Base-by-base conservation (phyloP, 345 rosid genomes). In the Limnanthes douglasii region DNA sequence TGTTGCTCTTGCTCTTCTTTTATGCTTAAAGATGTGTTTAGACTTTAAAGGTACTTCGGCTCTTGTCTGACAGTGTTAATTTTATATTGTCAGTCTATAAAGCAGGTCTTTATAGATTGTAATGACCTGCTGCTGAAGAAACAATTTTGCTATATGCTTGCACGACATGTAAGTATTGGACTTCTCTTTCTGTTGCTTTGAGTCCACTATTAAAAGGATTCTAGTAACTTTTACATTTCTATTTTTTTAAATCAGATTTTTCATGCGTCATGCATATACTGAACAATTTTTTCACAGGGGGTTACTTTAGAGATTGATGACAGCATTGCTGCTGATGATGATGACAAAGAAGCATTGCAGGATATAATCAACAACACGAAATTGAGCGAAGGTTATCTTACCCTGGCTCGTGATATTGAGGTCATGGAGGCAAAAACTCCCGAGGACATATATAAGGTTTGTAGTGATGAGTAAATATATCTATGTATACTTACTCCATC, bases 371-470 rank as follows among this genome's bases (percentile, higher is more conserved):
- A 85, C 56, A 85, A 81, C 45, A 15, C 48, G 15, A 78, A 69
- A 61, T 43, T 92, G 43, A 78, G 88, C 46, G 99, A 85, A 61
- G 88, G 96, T 38, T 92, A 85, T 61, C 78, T 92, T 36, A 65
- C 88, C 2, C 96, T 92, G 57, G 94, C 96, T 46, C 85, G 93
- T 39, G 99, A 92, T 73, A 75, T 92, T 18, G 96, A 92, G 72
- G 99, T 92, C 60, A 78, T 92, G 96, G 99, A 92, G 64, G 72
- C 96, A 38, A 92, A 80, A 54, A 72, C 93, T 22, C 96, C 93
- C 38, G 96, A 92, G 62, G 94, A 92, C 41, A 73, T 92, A 50
- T 92, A 85, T 45, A 92, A 90, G 96, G 99, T 90, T 20, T 25
- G 53, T 43, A 58, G 26, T 5, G n/a, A n/a, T n/a, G n/a, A n/a